Evolutionary conservation across 1,284 basidiomycete species (phyloP).

Genomic region (Ustilago vetiveriae): DNA sequence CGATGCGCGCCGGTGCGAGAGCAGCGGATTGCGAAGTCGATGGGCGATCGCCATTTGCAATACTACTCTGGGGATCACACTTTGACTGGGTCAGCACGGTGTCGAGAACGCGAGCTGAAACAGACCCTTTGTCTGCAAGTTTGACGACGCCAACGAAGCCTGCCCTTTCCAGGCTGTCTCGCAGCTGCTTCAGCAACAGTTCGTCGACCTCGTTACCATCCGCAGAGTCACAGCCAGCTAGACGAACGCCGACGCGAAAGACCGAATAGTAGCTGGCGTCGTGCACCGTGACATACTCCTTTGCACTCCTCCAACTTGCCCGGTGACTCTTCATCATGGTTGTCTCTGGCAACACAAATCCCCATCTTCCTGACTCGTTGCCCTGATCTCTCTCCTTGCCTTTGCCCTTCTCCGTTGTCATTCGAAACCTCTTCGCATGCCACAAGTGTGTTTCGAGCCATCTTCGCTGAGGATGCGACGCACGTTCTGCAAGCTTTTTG

Average conservation of each 20-base stretch:
- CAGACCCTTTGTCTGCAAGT: neutral
- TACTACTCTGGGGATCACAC: neutral
- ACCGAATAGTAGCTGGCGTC: conserved; percentile 59
- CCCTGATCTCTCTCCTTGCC: conserved; percentile 45
- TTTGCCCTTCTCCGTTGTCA: conserved; percentile 58
- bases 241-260: conserved; percentile 33
- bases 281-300: conserved; percentile 42
- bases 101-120: neutral
- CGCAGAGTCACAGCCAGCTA: neutral
- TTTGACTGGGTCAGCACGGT: conserved; percentile 8
- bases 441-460: conserved; percentile 67
- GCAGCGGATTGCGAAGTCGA: conserved; percentile 9
- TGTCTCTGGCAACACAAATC: conserved; percentile 60
- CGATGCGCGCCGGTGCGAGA: conserved; percentile 32
- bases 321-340: conserved; percentile 61
- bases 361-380: conserved; percentile 42
- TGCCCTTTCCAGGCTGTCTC: neutral
- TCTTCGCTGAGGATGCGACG: conserved; percentile 34
- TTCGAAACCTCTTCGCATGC: conserved; percentile 66
- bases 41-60: neutral
- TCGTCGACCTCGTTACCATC: neutral
- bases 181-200: neutral
- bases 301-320: conserved; percentile 50
- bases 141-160: conserved; percentile 2
- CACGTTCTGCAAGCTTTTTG: conserved; percentile 40